Evolutionary conservation across 306 rosid genomes (phyloP).

Genomic region (Hippophae gyantsensis): DNA sequence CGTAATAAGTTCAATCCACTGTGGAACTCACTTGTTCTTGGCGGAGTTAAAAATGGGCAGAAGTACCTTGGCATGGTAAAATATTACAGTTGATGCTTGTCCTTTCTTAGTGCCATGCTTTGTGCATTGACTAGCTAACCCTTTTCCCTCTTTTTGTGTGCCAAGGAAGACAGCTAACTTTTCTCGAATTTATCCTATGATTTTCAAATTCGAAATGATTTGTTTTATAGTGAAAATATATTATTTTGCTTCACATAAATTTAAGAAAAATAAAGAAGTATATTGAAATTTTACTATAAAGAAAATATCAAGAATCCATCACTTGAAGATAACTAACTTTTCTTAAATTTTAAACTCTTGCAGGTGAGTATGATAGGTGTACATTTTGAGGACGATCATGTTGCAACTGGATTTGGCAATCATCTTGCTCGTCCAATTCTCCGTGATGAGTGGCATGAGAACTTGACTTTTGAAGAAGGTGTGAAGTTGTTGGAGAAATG

Average conservation of each 20-base stretch:
- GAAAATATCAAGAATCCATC: no score
- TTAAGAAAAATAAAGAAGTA: no score
- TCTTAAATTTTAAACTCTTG: constrained; percentile 5
- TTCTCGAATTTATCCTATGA: no score
- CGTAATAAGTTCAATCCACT: constrained; percentile 55
- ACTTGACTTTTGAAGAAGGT: constrained; percentile 82
- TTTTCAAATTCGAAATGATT: no score
- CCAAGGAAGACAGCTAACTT: no score
- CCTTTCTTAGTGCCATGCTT: no score
- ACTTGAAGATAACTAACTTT: no score
- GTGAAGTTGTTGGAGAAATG: constrained; percentile 89
- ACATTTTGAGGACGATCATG: constrained; percentile 77
- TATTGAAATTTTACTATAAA: no score
- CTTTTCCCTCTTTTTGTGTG: no score
- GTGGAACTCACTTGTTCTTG: constrained; percentile 56
- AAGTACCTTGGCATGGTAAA: constrained; percentile 70
- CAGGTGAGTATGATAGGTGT: constrained; percentile 95
- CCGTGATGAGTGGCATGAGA: constrained; percentile 91
- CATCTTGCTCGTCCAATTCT: constrained; percentile 97
- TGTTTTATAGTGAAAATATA: no score
- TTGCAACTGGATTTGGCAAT: constrained; percentile 90
- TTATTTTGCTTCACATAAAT: no score
- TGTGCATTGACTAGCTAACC: no score
- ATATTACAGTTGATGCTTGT: constrained; percentile 1
- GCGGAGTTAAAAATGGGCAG: constrained; percentile 49